Percentiles rank a stretch among this genome's conserved stretches.
Conservation (phyloP, 345 rosid genomes). For the Kandelia obovata region DNA sequence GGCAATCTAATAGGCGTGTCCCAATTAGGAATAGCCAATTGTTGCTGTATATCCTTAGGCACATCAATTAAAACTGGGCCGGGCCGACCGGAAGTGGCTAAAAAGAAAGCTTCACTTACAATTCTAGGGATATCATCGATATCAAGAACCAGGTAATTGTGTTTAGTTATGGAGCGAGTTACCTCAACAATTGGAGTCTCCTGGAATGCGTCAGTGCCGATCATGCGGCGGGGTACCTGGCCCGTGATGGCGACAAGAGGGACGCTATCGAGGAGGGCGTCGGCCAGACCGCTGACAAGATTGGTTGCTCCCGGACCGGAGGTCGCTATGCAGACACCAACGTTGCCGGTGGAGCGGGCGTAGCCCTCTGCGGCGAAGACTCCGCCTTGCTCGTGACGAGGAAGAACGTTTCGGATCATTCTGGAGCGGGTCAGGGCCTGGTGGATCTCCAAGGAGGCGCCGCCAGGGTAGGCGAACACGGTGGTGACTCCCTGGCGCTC, state of each 20-base stretch:
- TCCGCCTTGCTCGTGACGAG: conserved; percentile 97
- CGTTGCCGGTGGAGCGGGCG: conserved; percentile 76
- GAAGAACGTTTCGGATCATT: conserved; percentile 72
- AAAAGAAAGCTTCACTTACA: conserved; percentile 70
- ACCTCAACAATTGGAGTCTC: conserved; percentile 95
- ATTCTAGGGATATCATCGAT: conserved; percentile 88
- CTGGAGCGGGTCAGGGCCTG: conserved; percentile 93
- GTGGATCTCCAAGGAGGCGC: conserved; percentile 98
- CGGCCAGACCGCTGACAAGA: conserved; percentile 83
- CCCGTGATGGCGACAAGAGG: conserved; percentile 92
- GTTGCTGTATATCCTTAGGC: conserved; percentile 94
- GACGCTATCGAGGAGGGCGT: conserved; percentile 82
- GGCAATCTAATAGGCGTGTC: conserved; percentile 48
- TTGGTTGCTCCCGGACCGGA: conserved; percentile 96
- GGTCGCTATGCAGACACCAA: conserved; percentile 93
- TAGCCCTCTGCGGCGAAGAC: conserved; percentile 93
- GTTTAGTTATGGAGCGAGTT: conserved; percentile 83
- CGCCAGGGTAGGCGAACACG: conserved; percentile 94
- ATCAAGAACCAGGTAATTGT: conserved; percentile 80
- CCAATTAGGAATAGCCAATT: conserved; percentile 81
- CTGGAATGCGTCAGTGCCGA: conserved; percentile 91
- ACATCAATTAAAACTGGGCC: conserved; percentile 91
- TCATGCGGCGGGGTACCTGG: conserved; percentile 92
- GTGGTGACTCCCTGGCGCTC: conserved; percentile 75
- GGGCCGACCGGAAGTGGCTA: conserved; percentile 86